Evolutionary conservation across 768 basidiomycete species (phyloP), one percentile per base, ranked within the genome.

Genomic region (Crucibulum laeve): DNA sequence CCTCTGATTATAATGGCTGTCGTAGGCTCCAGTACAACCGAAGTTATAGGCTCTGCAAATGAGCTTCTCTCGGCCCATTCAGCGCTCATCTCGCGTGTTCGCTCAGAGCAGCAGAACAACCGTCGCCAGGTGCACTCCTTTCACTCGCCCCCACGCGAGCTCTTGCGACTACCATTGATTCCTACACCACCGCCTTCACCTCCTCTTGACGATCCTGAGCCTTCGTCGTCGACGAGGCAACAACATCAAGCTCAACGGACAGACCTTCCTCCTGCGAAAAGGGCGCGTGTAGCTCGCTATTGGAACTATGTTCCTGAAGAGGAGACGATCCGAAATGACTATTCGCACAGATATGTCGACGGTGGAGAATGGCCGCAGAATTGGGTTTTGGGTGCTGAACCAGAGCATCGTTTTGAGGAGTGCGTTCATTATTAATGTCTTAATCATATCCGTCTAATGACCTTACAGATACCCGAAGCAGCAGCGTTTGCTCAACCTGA

Each of bases 321-420:
- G 58, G 95, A 99, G 61, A 97, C 93, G 0, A 88, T 99, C 34
- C 77, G 96, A 38, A 98, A 96, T 54, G 94, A 99, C 67, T 92
- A 94, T 57, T 90, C 87, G 0, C 85, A 87, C 62, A 71, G 85
- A 50, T 97, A 95, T 62, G 91, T 94, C 25, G 84, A 90, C 53
- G 77, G 87, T 2, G 94, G 93, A 7, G 87, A 90, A 50, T 92
- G 93, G 84, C 91, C 93, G 1, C 92, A 95, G 65, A 84, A 96
- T 55, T 91, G 84, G 80, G 87, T 99, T 6, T 67, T 91, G 5
- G 94, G 93, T 17, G 88, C 91, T 4, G 88, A 87, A 48, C 87
- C 88, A 10, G 88, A 91, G 40, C 81, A 79, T 45, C 79, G 93
- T 2, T 97, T 96, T 53, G 86, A 91, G 73, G 96, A 99, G 95